Evolutionary conservation across 768 basidiomycete species (phyloP), one percentile per base, ranked within the genome.

Genomic region (Lactifluus echinatus): DNA sequence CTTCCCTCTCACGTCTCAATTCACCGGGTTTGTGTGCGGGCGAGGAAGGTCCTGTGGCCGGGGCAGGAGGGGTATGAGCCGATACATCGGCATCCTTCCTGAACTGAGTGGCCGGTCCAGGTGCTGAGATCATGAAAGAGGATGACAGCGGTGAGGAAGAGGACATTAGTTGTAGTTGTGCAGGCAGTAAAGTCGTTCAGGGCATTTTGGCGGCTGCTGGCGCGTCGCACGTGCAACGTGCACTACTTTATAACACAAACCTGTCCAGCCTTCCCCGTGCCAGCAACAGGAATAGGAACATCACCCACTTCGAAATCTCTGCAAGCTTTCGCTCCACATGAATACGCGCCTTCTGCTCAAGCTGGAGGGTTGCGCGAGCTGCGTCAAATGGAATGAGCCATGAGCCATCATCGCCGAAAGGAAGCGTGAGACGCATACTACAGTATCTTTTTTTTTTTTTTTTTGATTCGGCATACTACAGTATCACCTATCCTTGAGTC

Each of bases 1-100:
- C 58, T 11, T 45, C 53, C 29, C 48, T 45, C 23, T 50, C 48
- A 23, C 42, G 53, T 33, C 51, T 58, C 8, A 53, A 40, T 15
- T 48, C 46, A 12, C 46, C 40, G 5, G 46, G 52, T 8, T 34
- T 53, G 6, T 19, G 23, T 2, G 31, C 6, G 8, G 14, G 17
- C 6, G 48, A 2, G 31, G 36, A 11, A 10, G 21, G 12, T 39
- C 15, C 19, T 19, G 28, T 40, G 17, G 15, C 17, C n/a, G 45
- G 31, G 8, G 39, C 17, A 8, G 39, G 31, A 2, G 39, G 31
- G 2, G 28, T 14, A 28, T 31, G n/a, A 8, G 23, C 39, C 5
- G 11, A n/a, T 28, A 23, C 15, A 4, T 15, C 29, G 3, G 3
- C 39, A 37, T 53, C 33, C 11, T 31, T 17, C 3, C 31, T 17